These are phyloP conservation scores for Hypoxylon rickii DNA, from an alignment of 495 filamentous ascomycete genomes.

Conservation along the genomic window DNA sequence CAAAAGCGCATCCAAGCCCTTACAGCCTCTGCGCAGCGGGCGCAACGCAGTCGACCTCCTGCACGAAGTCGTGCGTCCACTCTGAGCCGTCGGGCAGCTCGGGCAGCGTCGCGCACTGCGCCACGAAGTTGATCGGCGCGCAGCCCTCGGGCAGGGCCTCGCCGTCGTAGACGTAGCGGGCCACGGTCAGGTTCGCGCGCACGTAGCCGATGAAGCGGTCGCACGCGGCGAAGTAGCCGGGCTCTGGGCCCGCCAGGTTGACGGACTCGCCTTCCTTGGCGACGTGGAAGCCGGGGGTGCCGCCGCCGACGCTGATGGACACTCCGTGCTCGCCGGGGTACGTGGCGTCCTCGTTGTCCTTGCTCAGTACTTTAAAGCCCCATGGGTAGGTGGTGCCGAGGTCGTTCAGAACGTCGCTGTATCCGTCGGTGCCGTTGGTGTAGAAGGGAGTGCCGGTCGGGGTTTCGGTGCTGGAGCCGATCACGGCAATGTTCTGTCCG, in stretches of 20 bases:
- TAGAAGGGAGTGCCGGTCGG: conserved; percentile 22
- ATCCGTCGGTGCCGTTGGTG: conserved; percentile 27
- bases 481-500: conserved; percentile 24
- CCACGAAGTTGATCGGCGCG: conserved; percentile 10
- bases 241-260: not conserved
- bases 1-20: not conserved
- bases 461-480: conserved; percentile 5
- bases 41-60: conserved; percentile 23
- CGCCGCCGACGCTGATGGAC: conserved; percentile 18
- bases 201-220: conserved; percentile 10
- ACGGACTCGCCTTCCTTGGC: not conserved
- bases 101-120: conserved; percentile 8
- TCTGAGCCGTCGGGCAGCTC: conserved; percentile 5
- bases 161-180: conserved; percentile 26
- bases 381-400: conserved; percentile 24
- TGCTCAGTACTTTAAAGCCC: conserved; percentile 25
- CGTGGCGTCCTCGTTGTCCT: conserved; percentile 2
- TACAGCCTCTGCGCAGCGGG: not conserved
- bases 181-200: conserved; percentile 4
- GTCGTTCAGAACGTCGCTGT: conserved; percentile 17
- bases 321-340: conserved; percentile 27
- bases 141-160: conserved; percentile 16
- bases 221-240: conserved; percentile 16
- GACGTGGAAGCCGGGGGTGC: conserved; percentile 14
- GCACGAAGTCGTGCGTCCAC: conserved; percentile 21